Evolutionary conservation across 2,329 filamentous ascomycete genomes (phyloP).

Genomic region (Emmonsiellopsis sp.): DNA sequence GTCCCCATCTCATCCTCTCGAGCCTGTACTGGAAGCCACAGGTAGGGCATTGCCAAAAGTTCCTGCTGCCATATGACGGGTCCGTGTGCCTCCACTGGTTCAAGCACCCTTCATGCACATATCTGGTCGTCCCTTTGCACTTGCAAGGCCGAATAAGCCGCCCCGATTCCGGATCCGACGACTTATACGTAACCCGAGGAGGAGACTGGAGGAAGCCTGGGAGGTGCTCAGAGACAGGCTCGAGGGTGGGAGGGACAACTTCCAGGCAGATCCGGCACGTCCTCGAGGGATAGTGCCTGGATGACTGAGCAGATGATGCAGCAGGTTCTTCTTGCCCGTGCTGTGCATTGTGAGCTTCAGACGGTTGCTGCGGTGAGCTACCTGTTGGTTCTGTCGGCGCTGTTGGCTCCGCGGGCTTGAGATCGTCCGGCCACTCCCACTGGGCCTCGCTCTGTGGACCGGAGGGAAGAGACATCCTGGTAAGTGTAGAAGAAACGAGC

Average conservation of each 20-base stretch:
- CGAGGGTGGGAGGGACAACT: conserved; percentile 51
- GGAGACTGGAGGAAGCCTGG: conserved; percentile 47
- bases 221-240: conserved; percentile 43
- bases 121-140: conserved; percentile 87
- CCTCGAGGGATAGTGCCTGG: conserved; percentile 55
- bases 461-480: neutral
- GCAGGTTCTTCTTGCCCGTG: neutral
- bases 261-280: conserved; percentile 89
- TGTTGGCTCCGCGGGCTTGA: neutral
- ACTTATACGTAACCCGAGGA: conserved; percentile 59
- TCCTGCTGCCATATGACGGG: conserved; percentile 52
- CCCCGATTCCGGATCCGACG: conserved; percentile 62
- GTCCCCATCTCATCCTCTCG: conserved; percentile 65
- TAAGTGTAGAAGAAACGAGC: neutral
- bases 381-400: neutral
- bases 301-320: conserved; percentile 5
- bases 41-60: conserved; percentile 81
- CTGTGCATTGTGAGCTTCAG: no score
- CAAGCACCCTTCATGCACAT: conserved; percentile 87
- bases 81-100: conserved; percentile 71
- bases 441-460: neutral
- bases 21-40: conserved; percentile 77
- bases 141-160: conserved; percentile 80
- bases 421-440: conserved; percentile 1
- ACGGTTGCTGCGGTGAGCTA: neutral